phyloP scores from a whole-genome alignment of 208 protist genomes.

The Leishmania guyanensis region DNA sequence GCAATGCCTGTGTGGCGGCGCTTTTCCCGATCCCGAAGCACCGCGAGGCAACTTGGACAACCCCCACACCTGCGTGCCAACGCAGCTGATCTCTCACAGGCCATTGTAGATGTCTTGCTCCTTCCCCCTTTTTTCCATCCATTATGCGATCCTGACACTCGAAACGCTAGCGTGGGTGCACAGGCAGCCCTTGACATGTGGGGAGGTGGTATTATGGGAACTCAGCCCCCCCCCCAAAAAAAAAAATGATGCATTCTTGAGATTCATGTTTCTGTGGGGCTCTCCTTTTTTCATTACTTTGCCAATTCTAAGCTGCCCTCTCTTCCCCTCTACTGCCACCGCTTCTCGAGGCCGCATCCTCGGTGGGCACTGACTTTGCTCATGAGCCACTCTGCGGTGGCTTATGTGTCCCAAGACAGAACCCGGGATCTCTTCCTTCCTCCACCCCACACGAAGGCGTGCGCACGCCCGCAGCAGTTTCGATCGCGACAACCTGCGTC shows the following conservation, averaged over 20 bases:
- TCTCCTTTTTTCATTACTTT: background rate
- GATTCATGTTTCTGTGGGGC: background rate
- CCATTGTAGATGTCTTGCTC: slow-evolving; percentile 2
- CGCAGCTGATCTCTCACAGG: slow-evolving; percentile 30
- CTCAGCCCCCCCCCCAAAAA: background rate
- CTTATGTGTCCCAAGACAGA: background rate
- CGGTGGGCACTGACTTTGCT: background rate
- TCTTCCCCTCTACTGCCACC: background rate
- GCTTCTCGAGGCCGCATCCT: background rate
- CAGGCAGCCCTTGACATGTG: background rate
- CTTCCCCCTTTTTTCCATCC: background rate
- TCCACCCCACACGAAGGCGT: background rate
- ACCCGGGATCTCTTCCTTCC: background rate
- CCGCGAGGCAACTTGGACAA: slow-evolving; percentile 19
- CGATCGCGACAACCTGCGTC: background rate
- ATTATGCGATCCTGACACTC: background rate
- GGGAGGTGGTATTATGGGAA: background rate
- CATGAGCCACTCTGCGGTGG: background rate
- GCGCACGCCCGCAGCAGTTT: background rate
- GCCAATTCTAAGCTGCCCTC: background rate
- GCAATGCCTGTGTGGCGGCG: slow-evolving; percentile 34
- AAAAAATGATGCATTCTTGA: background rate
- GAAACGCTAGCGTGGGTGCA: background rate
- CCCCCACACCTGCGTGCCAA: slow-evolving; percentile 18
- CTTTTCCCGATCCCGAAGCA: slow-evolving; percentile 22